A percentile compares a stretch with the other conserved stretches of the same genome.
phyloP scores from a whole-genome alignment of 2,329 filamentous ascomycete genomes.

The Claviceps purpurea region DNA sequence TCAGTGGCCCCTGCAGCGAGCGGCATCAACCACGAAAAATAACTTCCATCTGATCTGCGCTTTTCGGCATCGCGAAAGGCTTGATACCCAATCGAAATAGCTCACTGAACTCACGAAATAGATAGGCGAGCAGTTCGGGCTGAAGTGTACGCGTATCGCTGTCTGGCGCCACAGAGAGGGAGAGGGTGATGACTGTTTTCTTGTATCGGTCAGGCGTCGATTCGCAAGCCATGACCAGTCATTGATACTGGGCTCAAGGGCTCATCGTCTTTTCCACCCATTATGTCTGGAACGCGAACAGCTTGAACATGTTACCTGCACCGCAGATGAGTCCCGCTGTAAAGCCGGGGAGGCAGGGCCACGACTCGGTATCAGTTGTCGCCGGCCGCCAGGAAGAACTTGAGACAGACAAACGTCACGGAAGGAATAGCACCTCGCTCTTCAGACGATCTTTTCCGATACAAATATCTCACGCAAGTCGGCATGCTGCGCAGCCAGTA shows the following conservation, averaged over 20 bases:
- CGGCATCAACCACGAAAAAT: not conserved
- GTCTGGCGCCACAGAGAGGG: slow-evolving; percentile 1
- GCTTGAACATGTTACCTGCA: slow-evolving; percentile 32
- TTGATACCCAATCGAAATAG: not conserved
- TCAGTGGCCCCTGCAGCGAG: not conserved
- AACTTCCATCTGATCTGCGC: not conserved
- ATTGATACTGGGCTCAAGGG: slow-evolving; percentile 12
- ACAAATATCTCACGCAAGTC: slow-evolving; percentile 17
- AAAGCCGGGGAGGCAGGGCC: slow-evolving; percentile 31
- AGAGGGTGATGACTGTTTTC: slow-evolving; percentile 18
- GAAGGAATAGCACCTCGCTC: slow-evolving; percentile 10
- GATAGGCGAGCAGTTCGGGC: not conserved
- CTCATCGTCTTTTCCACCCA: slow-evolving; percentile 6
- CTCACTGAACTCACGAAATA: not conserved
- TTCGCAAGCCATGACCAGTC: slow-evolving; percentile 29
- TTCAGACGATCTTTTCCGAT: slow-evolving; percentile 19
- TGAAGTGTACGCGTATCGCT: not conserved
- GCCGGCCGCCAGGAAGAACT: not conserved
- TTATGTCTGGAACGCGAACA: not conserved
- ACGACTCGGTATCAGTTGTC: slow-evolving; percentile 16
- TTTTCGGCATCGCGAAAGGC: not conserved
- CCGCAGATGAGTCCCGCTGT: slow-evolving; percentile 37
- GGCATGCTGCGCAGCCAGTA: slow-evolving; percentile 7
- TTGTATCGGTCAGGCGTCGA: slow-evolving; percentile 27
- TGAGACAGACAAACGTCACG: slow-evolving; percentile 4